A percentile compares a stretch with the other conserved stretches of the same genome.
phyloP scores from a whole-genome alignment of 2,329 filamentous ascomycete species.

The Alternaria triticina region DNA sequence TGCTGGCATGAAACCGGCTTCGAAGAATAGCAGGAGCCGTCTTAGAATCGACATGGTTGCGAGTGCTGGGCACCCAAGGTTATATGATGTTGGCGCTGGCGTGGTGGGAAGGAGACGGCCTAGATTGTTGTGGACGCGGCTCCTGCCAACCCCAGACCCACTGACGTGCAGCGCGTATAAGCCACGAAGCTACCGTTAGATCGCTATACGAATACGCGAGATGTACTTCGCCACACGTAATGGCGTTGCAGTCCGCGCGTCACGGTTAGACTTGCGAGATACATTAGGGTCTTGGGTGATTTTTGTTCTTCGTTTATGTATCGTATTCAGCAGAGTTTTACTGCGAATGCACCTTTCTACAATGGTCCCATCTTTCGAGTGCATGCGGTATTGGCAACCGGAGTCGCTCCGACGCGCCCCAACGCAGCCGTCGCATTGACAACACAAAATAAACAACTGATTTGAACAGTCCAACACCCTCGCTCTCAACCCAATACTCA shows the following conservation, averaged over 20 bases:
- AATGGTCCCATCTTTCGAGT: background rate
- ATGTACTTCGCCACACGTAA: background rate
- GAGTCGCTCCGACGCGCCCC: background rate
- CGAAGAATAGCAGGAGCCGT: background rate
- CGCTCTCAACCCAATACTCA: slow-evolving; percentile 3
- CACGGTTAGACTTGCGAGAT: background rate
- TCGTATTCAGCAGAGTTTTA: background rate
- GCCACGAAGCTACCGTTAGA: slow-evolving; percentile 12
- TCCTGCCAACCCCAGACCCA: slow-evolving; percentile 12
- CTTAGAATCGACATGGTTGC: slow-evolving; percentile 7
- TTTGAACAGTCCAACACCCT: background rate
- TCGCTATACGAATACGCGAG: slow-evolving; percentile 5
- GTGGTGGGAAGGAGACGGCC: slow-evolving; percentile 1
- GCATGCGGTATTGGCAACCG: background rate
- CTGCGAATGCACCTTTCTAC: background rate
- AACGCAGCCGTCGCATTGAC: background rate
- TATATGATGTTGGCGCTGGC: slow-evolving; percentile 4
- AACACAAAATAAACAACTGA: background rate
- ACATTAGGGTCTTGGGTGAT: background rate
- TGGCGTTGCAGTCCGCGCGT: background rate
- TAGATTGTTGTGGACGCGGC: slow-evolving; percentile 8
- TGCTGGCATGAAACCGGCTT: slow-evolving; percentile 8
- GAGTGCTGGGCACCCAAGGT: background rate
- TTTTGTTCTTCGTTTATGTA: background rate
- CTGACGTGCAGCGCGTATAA: slow-evolving; percentile 3